Evolutionary conservation across 208 protist species (phyloP), one percentile per base, ranked within the genome.

Genomic region (Trypanosoma scelopori): DNA sequence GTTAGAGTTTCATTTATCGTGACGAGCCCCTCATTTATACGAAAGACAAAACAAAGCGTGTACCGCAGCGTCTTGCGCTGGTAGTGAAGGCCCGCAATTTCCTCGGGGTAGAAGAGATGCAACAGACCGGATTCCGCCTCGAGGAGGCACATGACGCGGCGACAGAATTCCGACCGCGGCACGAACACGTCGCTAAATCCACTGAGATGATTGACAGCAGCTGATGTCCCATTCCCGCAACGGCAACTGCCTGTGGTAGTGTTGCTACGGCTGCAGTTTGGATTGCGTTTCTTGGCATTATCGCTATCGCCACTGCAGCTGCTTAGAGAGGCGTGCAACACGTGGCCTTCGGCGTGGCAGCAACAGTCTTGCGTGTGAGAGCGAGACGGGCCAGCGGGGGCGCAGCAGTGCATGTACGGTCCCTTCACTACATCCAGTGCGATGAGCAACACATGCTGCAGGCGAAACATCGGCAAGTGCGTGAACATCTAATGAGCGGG

Each of bases 51-150:
- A 65, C 89, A 92, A 32, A 95, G 62, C 11, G 86, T 84, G 69
- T 91, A 92, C 32, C 87, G 86, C 64, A 95, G 72, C 28, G 85
- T 92, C 53, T 95, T 89, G 27, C 89, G 78, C 56, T 81, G 74
- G 62, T 95, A 95, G 53, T 89, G 86, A 49, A 85, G 68, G 6
- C 89, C 89, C 0, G 86, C 69, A 46, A 95, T 89, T 51, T 95
- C 86, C 56, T 92, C 84, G 3, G 86, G 78, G 64, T 92, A 91
- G 65, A 92, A 93, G 28, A 95, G 74, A 56, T 84, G 88, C 32
- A 93, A 76, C 25, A 79, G 64, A 39, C 81, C 83, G 7, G 78
- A 82, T 49, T 92, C 82, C 13, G 89, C 86, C 12, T 77, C 76
- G 61, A 89, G 77, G 1, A 91, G 64, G 76, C 74, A 89, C 58